Evolutionary conservation across 75 land plant genomes (phyloP).

Genomic region (Cryptomeria japonica): DNA sequence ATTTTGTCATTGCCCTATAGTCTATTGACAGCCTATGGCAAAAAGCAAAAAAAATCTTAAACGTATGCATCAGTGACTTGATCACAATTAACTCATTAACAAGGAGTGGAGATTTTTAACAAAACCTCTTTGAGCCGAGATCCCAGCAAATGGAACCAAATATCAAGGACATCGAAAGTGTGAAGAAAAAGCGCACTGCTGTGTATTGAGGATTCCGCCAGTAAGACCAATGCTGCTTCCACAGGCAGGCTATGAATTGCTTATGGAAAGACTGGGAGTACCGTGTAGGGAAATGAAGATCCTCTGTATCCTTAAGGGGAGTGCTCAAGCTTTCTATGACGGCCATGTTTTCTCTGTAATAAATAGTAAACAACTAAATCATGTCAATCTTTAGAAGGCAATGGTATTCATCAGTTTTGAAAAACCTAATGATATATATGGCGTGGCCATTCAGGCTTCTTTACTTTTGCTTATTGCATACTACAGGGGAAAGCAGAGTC

Average conservation of each 20-base stretch:
- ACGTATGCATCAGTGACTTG: neutral
- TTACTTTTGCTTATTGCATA: neutral
- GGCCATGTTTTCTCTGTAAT: conserved; percentile 43
- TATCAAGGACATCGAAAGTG: conserved; percentile 63
- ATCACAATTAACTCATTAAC: neutral
- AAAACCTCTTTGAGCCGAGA: conserved; percentile 73
- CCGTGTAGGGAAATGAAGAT: conserved; percentile 59
- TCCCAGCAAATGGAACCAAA: conserved; percentile 84
- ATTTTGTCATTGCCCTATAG: neutral
- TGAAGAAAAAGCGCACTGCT: conserved; percentile 71
- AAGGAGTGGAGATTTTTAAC: neutral
- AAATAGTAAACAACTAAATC: neutral
- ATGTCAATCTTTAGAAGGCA: neutral
- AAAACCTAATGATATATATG: neutral
- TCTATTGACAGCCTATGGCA: neutral
- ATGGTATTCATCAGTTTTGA: neutral
- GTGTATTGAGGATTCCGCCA: conserved; percentile 90
- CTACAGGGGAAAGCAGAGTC: neutral
- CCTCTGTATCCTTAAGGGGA: conserved; percentile 47
- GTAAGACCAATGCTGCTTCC: conserved; percentile 86
- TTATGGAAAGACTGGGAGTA: conserved; percentile 48
- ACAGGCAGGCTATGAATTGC: conserved; percentile 64
- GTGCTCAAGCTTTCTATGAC: conserved; percentile 48
- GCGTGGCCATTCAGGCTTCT: neutral
- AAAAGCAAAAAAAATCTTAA: neutral